Base-by-base conservation (phyloP, 768 basidiomycete genomes). In the Boletus vermiculosoides region DNA sequence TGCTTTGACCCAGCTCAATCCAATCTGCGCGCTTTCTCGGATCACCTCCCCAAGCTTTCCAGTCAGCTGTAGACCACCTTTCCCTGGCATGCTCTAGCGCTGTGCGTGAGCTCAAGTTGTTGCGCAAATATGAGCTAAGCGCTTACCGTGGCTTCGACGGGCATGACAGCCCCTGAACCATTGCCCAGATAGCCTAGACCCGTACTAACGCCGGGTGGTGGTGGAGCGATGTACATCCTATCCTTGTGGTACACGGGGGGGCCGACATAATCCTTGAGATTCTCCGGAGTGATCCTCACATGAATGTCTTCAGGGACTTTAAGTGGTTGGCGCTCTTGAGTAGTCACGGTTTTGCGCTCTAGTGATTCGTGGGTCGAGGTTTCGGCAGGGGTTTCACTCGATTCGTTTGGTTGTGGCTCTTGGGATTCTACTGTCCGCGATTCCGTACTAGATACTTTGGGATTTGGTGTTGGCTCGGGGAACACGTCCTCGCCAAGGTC, bases 1-100 rank as follows among this genome's bases (percentile, higher is more conserved):
- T 10, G 86, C 78, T 71, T 94, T 95, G 40, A 96, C 89, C 89
- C 92, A 98, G 67, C 89, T 90, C 58, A 98, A 74, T 5, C 89
- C 93, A 61, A 99, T 97, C 71, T 97, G 93, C 1, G 95, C 94
- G 60, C 90, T 92, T 75, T 98, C 97, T 37, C 92, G 83, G 70
- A 99, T 98, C 58, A 98, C 97, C 65, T 99, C 97, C 44, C 96
- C 96, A 5, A 99, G 87, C 74, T 98, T 98, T 39, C 97, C 97
- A 0, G 97, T 98, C 9, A 98, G 76, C 63, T 94, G 94, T 2
- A 99, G 78, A 16, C 80, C 81, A 13, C 96, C 96, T 70, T 96
- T 96, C 3, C 97, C 97, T 25, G 96, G 95, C 94, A 97, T 98
- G 50, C 86, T 86, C 93, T 94, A 70, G 23, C 8, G 3, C 12